These are phyloP conservation scores for Fusarium sp. DNA, from an alignment of 2,329 filamentous ascomycete species.

Conservation along the genomic window DNA sequence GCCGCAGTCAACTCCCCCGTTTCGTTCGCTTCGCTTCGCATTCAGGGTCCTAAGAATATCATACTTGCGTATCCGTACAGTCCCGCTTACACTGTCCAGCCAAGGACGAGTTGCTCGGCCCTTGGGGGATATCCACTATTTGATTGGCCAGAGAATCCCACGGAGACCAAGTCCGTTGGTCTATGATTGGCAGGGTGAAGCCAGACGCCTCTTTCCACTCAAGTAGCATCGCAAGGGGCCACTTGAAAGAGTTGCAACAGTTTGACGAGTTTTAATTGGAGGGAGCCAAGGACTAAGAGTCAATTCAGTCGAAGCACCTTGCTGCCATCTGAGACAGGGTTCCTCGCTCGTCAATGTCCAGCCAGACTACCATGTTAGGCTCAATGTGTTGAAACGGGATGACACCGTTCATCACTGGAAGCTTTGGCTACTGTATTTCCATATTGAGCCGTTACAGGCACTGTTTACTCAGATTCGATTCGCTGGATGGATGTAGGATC, in stretches of 20 bases:
- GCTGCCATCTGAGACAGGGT: background rate
- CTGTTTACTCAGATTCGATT: slow-evolving; percentile 6
- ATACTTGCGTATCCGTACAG: slow-evolving; percentile 6
- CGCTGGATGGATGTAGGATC: background rate
- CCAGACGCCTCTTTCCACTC: background rate
- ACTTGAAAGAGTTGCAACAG: background rate
- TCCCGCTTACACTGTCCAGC: slow-evolving; percentile 24
- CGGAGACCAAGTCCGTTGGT: slow-evolving; percentile 4
- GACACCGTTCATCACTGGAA: slow-evolving; percentile 6
- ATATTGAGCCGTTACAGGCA: background rate
- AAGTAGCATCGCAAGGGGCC: background rate
- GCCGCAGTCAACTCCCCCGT: background rate
- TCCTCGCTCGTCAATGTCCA: background rate
- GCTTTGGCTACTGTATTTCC: background rate
- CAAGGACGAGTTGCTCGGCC: background rate
- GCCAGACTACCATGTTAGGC: background rate
- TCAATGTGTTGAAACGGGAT: slow-evolving; percentile 4
- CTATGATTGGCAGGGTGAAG: background rate
- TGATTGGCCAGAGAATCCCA: background rate
- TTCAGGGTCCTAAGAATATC: background rate
- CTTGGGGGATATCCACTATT: background rate
- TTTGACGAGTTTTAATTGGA: background rate
- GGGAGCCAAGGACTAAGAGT: background rate
- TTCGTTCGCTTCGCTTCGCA: background rate
- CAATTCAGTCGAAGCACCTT: background rate